Conservation (phyloP, 495 filamentous ascomycete genomes). For the Trichoderma virens region DNA sequence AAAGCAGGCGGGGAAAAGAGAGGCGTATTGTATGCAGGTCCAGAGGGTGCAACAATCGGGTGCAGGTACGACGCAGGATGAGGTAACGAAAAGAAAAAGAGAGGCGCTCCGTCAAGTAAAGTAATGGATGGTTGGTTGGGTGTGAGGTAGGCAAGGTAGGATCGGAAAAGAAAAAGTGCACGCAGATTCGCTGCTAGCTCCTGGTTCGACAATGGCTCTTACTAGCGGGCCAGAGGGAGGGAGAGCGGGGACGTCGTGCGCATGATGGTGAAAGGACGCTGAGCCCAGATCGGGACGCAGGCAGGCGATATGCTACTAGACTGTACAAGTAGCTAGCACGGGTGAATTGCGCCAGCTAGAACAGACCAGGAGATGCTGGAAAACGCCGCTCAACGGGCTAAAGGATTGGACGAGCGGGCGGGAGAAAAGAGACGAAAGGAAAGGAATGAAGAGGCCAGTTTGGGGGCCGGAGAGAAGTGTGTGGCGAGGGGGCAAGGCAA, state of each 20-base stretch:
- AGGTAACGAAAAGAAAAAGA: neutral
- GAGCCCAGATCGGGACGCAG: neutral
- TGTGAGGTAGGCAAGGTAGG: no score
- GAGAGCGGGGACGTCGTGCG: neutral
- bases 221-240: neutral
- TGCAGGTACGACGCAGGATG: neutral
- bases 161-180: slow-evolving; percentile 4
- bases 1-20: neutral
- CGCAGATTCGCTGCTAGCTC: neutral
- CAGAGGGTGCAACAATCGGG: neutral
- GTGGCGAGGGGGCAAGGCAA: neutral
- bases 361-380: neutral
- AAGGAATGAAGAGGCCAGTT: neutral
- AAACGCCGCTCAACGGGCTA: slow-evolving; percentile 1
- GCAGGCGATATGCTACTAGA: no score
- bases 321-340: neutral
- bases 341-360: neutral
- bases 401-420: slow-evolving; percentile 5
- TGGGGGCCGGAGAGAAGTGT: no score
- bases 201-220: slow-evolving; percentile 5
- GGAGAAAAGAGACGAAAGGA: slow-evolving; percentile 6
- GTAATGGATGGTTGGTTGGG: no score
- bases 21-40: neutral
- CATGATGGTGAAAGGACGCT: neutral
- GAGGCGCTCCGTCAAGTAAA: neutral